Evolutionary conservation across 441 rosid genomes (phyloP).

Genomic region (Erodium chrysanthum): DNA sequence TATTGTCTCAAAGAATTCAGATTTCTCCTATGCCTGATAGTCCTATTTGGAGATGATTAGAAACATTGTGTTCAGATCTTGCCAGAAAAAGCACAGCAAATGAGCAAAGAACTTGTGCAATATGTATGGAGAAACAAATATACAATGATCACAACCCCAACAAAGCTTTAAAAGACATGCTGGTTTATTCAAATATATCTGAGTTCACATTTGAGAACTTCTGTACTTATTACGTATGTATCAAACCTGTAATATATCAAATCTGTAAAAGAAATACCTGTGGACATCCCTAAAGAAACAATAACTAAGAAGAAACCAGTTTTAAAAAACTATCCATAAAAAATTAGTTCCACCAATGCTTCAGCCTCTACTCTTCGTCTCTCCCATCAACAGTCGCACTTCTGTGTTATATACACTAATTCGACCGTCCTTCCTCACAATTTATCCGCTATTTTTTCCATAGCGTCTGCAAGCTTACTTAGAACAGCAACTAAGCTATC

Average conservation of each 20-base stretch:
- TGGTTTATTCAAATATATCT: not conserved
- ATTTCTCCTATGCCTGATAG: too few relatives aligned
- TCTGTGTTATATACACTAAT: constrained; percentile 25
- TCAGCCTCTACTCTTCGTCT: constrained; percentile 13
- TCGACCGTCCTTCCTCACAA: constrained; percentile 29
- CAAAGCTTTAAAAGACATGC: not conserved
- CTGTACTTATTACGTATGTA: not conserved
- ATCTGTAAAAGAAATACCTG: too few relatives aligned
- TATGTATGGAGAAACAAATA: not conserved
- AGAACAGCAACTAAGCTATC: constrained; percentile 8
- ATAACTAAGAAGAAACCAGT: constrained; percentile 10
- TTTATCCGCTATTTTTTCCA: constrained; percentile 37
- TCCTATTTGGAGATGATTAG: too few relatives aligned
- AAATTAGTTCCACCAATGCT: constrained; percentile 21
- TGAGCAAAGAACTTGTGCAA: not conserved
- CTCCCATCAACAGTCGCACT: not conserved
- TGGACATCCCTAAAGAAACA: not conserved
- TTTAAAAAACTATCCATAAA: constrained; percentile 13
- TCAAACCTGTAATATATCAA: not conserved
- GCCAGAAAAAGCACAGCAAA: too few relatives aligned
- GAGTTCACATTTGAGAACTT: not conserved
- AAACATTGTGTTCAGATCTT: too few relatives aligned
- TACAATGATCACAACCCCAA: not conserved
- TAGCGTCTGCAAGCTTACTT: not conserved
- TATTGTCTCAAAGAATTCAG: not conserved